Evolutionary conservation across 805 yeast genomes (phyloP).

Genomic region (Maudiozyma saulgeensis): DNA sequence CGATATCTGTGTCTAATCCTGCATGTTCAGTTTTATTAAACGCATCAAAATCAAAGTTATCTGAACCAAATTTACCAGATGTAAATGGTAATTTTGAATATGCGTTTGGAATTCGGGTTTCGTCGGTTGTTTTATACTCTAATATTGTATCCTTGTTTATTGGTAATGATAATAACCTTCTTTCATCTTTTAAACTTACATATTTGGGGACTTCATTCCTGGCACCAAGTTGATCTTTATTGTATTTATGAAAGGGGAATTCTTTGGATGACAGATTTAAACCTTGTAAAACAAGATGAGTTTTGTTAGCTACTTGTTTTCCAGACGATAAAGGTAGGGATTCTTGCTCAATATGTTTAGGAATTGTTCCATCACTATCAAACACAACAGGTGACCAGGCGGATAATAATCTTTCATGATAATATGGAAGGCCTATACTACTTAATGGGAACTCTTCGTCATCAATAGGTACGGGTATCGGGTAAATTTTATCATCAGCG

Average conservation of each 20-base stretch:
- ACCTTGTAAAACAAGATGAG: constrained; percentile 1
- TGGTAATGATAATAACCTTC: constrained; percentile 10
- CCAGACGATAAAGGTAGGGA: constrained; percentile 5
- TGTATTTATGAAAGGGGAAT: constrained; percentile 42
- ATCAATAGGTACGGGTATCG: constrained; percentile 31
- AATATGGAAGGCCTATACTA: constrained; percentile 78
- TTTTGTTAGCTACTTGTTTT: constrained; percentile 1
- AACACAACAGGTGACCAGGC: constrained; percentile 67
- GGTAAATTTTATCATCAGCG: constrained; percentile 28
- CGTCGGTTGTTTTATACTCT: constrained; percentile 24
- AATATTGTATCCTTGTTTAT: constrained; percentile 15
- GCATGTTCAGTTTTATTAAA: constrained; percentile 68
- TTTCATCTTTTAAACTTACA: constrained; percentile 29
- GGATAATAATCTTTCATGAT: constrained; percentile 64
- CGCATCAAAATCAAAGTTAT: constrained; percentile 83
- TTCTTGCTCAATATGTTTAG: constrained; percentile 40
- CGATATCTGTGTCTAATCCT: constrained; percentile 83
- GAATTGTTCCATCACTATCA: constrained; percentile 51
- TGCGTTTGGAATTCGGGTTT: constrained; percentile 53
- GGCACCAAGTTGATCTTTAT: constrained; percentile 46
- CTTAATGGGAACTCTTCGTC: constrained; percentile 49
- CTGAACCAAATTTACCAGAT: constrained; percentile 85
- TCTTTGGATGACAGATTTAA: constrained; percentile 23
- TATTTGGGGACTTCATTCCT: constrained; percentile 42
- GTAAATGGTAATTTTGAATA: constrained; percentile 66